These are phyloP conservation scores for Beauveria scarabaeidicola DNA, from an alignment of 2,329 filamentous ascomycete genomes.

Conservation along the genomic window DNA sequence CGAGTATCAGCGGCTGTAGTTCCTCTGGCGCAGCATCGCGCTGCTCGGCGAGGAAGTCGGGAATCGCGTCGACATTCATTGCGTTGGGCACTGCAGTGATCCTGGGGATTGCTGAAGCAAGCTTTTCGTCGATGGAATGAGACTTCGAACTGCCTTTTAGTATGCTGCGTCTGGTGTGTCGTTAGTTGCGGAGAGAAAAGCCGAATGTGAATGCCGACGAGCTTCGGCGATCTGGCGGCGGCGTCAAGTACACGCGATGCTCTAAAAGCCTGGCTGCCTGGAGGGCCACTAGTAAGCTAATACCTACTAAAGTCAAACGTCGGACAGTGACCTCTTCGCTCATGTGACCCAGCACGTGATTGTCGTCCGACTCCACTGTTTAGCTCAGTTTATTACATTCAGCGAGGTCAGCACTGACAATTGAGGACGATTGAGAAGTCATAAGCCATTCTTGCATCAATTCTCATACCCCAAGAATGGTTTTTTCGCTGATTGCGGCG, in stretches of 20 bases:
- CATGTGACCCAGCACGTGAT: slow-evolving; percentile 2
- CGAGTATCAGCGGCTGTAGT: slow-evolving; percentile 77
- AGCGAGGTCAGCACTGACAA: neutral
- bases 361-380: neutral
- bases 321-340: neutral
- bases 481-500: slow-evolving; percentile 46
- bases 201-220: neutral
- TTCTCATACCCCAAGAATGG: slow-evolving; percentile 37
- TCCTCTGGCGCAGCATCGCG: slow-evolving; percentile 81
- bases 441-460: slow-evolving; percentile 21
- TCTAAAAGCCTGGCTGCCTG: slow-evolving; percentile 4
- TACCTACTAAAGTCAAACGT: neutral
- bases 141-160: neutral
- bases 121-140: neutral
- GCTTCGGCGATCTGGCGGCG: neutral
- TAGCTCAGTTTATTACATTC: slow-evolving; percentile 1
- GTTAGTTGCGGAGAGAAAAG: neutral
- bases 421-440: slow-evolving; percentile 9
- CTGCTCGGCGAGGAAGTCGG: slow-evolving; percentile 86
- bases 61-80: slow-evolving; percentile 83
- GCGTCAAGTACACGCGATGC: slow-evolving; percentile 4
- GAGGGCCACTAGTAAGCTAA: neutral
- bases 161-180: neutral
- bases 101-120: neutral
- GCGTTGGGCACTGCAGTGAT: slow-evolving; percentile 8